A percentile compares a stretch with the other conserved stretches of the same genome.
Evolutionary conservation across 148 eudicot genomes (phyloP).

Genomic region (Diospyros kaki): DNA sequence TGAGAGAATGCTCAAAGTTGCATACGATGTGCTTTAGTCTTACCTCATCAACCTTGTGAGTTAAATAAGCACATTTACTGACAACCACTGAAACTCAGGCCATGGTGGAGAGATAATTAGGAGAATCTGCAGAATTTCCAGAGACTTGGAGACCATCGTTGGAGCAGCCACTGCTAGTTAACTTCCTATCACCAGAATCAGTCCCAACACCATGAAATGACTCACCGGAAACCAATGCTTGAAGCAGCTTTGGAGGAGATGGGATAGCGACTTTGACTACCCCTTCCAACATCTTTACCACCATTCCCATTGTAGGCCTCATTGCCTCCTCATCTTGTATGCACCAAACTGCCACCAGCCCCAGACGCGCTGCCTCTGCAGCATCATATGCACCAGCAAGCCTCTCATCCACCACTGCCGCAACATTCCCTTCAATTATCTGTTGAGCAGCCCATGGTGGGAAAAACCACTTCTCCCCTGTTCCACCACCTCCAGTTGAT

Average conservation of each 20-base stretch:
- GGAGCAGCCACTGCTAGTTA: conserved; percentile 16
- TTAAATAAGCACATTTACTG: conserved; percentile 12
- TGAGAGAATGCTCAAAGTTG: neutral
- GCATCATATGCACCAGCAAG: conserved; percentile 33
- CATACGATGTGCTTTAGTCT: conserved; percentile 4
- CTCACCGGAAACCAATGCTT: conserved; percentile 74
- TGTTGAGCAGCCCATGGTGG: conserved; percentile 73
- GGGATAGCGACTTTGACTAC: conserved; percentile 60
- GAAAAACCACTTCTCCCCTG: conserved; percentile 64
- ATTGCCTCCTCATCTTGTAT: conserved; percentile 69
- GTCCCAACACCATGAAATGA: conserved; percentile 52
- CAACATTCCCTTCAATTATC: conserved; percentile 46
- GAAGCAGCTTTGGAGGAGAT: conserved; percentile 76
- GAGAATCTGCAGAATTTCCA: conserved; percentile 25
- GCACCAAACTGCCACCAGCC: conserved; percentile 75
- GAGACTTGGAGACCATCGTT: conserved; percentile 16
- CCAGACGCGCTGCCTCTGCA: conserved; percentile 50
- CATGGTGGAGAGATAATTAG: conserved; percentile 9
- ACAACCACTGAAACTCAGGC: conserved; percentile 11
- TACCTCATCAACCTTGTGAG: conserved; percentile 2
- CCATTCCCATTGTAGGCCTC: conserved; percentile 77
- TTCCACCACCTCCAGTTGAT: conserved; percentile 22
- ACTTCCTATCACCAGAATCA: conserved; percentile 27
- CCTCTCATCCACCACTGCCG: conserved; percentile 50
- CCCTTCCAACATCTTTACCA: conserved; percentile 87